Evolutionary conservation across 106 monocot genomes (phyloP).

Genomic region (Allium sativum): DNA sequence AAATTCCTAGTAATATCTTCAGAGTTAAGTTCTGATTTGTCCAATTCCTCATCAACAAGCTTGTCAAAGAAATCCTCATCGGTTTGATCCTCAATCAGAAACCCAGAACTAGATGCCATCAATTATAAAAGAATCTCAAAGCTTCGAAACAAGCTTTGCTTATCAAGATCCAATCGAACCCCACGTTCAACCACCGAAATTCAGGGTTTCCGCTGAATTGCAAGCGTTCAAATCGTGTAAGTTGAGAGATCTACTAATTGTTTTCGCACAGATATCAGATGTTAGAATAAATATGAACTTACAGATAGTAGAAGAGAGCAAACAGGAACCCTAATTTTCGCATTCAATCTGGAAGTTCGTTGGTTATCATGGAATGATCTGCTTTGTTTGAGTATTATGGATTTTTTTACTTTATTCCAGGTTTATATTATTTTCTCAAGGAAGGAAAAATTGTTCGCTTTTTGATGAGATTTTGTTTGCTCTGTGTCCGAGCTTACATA

Average conservation of each 20-base stretch:
- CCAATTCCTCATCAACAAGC: conserved; percentile 49
- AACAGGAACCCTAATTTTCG: not conserved
- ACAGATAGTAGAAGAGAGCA: not conserved
- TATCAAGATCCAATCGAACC: conserved; percentile 8
- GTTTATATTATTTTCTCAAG: no score
- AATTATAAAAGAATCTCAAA: not conserved
- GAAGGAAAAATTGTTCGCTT: no score
- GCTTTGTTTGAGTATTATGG: no score
- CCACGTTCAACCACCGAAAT: not conserved
- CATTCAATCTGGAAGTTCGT: not conserved
- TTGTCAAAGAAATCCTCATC: conserved; percentile 95
- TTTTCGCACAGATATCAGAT: not conserved
- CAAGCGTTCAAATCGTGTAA: not conserved
- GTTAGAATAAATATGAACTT: not conserved
- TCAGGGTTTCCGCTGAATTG: conserved; percentile 2
- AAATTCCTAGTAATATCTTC: conserved; percentile 23
- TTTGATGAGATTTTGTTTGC: no score
- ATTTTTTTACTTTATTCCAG: no score
- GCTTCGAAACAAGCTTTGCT: not conserved
- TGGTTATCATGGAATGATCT: no score
- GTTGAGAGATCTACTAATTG: not conserved
- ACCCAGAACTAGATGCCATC: conserved; percentile 31
- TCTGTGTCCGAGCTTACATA: no score
- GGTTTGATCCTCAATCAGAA: conserved; percentile 59
- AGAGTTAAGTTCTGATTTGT: conserved; percentile 10